phyloP scores from a whole-genome alignment of 352 stramenopile genomes.

The Globisporangium abappressorium region DNA sequence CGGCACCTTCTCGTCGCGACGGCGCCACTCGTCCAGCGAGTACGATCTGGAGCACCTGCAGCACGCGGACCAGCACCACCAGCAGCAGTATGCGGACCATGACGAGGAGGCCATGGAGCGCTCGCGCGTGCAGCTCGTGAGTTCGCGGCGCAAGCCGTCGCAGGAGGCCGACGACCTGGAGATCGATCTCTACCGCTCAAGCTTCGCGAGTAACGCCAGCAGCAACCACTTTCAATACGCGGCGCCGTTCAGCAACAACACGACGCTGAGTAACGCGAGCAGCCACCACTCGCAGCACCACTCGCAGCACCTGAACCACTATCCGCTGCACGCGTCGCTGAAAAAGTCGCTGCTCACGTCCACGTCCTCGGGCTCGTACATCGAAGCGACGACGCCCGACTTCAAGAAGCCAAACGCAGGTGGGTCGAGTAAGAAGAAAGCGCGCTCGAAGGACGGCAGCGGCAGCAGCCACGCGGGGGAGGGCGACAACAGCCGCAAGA shows the following conservation, averaged over 20 bases:
- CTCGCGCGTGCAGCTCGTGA: slow-evolving; percentile 49
- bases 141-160: slow-evolving; percentile 37
- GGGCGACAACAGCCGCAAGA: slow-evolving; percentile 6
- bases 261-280: neutral
- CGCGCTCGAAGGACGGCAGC: slow-evolving; percentile 3
- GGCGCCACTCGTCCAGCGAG: neutral
- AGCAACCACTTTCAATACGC: slow-evolving; percentile 13
- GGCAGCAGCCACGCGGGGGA: neutral
- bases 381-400: slow-evolving; percentile 15
- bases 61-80: neutral
- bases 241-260: slow-evolving; percentile 8
- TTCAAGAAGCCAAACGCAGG: slow-evolving; percentile 9
- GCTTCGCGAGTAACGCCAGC: slow-evolving; percentile 40
- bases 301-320: slow-evolving; percentile 9
- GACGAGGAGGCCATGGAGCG: slow-evolving; percentile 21
- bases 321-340: slow-evolving; percentile 7
- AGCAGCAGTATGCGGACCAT: neutral
- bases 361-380: slow-evolving; percentile 12
- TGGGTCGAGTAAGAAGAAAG: slow-evolving; percentile 4
- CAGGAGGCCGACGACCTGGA: slow-evolving; percentile 29
- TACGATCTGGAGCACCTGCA: neutral
- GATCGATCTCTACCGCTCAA: slow-evolving; percentile 30
- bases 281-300: neutral
- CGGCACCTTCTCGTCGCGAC: neutral
- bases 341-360: slow-evolving; percentile 11